Evolutionary conservation across 2,329 filamentous ascomycete genomes (phyloP).

Genomic region (Pezicula neosporulosa): DNA sequence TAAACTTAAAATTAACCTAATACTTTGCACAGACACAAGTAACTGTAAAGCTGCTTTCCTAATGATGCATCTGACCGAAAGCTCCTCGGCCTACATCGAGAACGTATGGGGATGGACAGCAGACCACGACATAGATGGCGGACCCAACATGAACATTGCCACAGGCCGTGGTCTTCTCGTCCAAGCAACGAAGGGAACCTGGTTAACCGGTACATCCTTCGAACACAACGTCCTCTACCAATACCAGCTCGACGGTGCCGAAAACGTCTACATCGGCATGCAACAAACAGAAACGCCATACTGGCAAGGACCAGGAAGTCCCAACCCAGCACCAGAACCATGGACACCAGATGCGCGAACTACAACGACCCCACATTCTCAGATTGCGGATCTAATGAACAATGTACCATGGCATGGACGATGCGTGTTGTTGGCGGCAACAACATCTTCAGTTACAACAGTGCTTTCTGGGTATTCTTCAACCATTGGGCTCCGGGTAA

Average conservation of each 20-base stretch:
- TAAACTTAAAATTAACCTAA: background rate
- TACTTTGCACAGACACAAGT: background rate
- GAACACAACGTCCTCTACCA: conserved; percentile 50
- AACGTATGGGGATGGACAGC: conserved; percentile 44
- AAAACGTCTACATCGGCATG: conserved; percentile 10
- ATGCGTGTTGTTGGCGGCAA: conserved; percentile 16
- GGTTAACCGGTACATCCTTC: conserved; percentile 46
- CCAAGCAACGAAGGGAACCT: conserved; percentile 44
- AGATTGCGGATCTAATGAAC: conserved; percentile 24
- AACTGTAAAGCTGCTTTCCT: conserved; percentile 29
- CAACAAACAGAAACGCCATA: conserved; percentile 13
- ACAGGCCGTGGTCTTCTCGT: conserved; percentile 44
- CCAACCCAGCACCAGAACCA: conserved; percentile 32
- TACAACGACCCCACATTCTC: conserved; percentile 28
- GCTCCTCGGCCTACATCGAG: conserved; percentile 34
- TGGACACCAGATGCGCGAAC: conserved; percentile 27
- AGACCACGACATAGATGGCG: conserved; percentile 34
- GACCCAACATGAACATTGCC: conserved; percentile 41
- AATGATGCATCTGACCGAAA: conserved; percentile 26
- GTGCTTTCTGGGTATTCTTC: conserved; percentile 33
- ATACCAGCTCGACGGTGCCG: conserved; percentile 38
- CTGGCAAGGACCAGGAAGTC: conserved; percentile 25
- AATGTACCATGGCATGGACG: conserved; percentile 25
- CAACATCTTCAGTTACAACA: conserved; percentile 30
- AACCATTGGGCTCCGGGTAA: conserved; percentile 14